These are phyloP conservation scores for Spizellomyces sp. DNA, from an alignment of 192 early-diverging fungal species.

Conservation along the genomic window DNA sequence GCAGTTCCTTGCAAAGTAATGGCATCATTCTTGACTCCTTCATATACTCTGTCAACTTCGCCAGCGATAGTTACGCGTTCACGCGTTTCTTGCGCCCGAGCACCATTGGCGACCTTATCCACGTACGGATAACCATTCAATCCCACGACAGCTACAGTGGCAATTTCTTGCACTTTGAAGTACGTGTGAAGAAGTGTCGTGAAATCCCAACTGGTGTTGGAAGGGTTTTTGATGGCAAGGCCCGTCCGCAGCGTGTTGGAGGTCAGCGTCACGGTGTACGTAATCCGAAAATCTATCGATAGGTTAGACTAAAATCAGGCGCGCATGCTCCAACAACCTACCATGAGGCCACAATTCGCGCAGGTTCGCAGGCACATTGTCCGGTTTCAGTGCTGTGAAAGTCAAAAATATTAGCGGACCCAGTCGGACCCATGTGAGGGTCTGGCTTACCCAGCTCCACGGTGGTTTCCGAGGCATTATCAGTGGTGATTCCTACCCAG, in stretches of 20 bases:
- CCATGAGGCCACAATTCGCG: slow-evolving; percentile 64
- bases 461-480: slow-evolving; percentile 49
- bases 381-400: slow-evolving; percentile 53
- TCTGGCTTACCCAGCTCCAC: slow-evolving; percentile 48
- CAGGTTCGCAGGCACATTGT: slow-evolving; percentile 56
- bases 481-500: slow-evolving; percentile 48
- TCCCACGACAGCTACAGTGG: slow-evolving; percentile 60
- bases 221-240: slow-evolving; percentile 77
- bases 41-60: slow-evolving; percentile 89
- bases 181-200: slow-evolving; percentile 95
- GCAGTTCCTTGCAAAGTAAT: slow-evolving; percentile 23
- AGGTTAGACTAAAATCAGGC: slow-evolving; percentile 14
- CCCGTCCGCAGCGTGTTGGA: slow-evolving; percentile 68
- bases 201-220: slow-evolving; percentile 70
- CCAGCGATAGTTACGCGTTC: slow-evolving; percentile 60
- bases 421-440: no score
- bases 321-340: background rate
- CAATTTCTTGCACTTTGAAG: slow-evolving; percentile 65
- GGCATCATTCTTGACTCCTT: slow-evolving; percentile 54
- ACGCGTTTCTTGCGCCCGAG: slow-evolving; percentile 16
- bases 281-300: slow-evolving; percentile 60
- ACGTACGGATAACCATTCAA: slow-evolving; percentile 63
- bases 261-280: slow-evolving; percentile 80
- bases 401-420: no score
- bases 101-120: slow-evolving; percentile 70